phyloP scores from a whole-genome alignment of 805 yeast genomes.

The Pichia paraexigua region DNA sequence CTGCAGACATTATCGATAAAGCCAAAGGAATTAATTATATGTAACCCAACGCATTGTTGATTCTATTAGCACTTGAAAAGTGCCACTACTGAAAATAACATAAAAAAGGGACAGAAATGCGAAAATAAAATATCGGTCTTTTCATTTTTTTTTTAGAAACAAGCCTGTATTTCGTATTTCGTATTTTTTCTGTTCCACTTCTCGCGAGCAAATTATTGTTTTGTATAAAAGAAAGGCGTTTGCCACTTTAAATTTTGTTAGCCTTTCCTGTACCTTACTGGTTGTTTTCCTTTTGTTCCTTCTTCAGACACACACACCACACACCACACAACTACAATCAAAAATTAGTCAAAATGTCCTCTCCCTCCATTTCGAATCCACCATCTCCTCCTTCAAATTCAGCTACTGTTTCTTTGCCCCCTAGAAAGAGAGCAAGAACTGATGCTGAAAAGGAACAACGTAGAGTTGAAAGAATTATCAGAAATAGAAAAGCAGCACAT shows the following conservation, averaged over 20 bases:
- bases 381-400: not conserved
- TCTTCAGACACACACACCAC: not conserved
- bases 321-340: not conserved
- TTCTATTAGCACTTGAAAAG: too few relatives aligned
- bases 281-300: not conserved
- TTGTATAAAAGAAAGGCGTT: not conserved
- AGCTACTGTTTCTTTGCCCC: slow-evolving; percentile 47
- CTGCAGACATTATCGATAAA: not conserved
- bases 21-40: too few relatives aligned
- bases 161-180: too few relatives aligned
- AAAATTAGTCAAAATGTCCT: slow-evolving; percentile 1
- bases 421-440: slow-evolving; percentile 94
- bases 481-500: slow-evolving; percentile 96
- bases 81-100: not conserved
- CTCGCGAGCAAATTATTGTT: not conserved
- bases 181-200: too few relatives aligned
- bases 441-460: slow-evolving; percentile 96
- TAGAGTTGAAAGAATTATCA: slow-evolving; percentile 80
- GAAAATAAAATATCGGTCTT: too few relatives aligned
- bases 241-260: not conserved
- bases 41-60: too few relatives aligned
- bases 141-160: too few relatives aligned
- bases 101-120: not conserved
- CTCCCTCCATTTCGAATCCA: not conserved
- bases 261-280: not conserved